Percentiles rank a stretch among this genome's conserved stretches.
Evolutionary conservation across 2,329 filamentous ascomycete genomes (phyloP).

Genomic region (Exserohilum turcica): DNA sequence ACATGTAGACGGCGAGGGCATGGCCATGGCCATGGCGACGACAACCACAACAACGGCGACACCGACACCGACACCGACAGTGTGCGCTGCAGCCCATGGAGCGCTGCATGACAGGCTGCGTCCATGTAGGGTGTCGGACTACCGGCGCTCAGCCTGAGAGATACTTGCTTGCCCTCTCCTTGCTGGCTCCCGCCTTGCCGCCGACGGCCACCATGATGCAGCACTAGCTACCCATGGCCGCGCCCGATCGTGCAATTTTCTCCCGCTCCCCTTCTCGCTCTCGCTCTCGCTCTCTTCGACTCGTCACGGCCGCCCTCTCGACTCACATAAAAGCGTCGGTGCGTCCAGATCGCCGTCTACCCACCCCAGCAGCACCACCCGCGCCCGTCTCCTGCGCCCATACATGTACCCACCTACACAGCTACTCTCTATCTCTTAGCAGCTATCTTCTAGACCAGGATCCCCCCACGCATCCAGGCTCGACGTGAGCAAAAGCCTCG

Average conservation of each 20-base stretch:
- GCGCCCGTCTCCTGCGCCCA: conserved; percentile 6
- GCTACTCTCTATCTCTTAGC: background rate
- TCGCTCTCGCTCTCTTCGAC: conserved; percentile 34
- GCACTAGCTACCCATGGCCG: conserved; percentile 21
- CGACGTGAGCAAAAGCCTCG: conserved; percentile 19
- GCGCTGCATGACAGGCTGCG: conserved; percentile 18
- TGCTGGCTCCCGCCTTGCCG: conserved; percentile 17
- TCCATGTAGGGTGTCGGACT: too few species aligned
- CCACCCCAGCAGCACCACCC: conserved; percentile 6
- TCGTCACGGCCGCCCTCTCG: conserved; percentile 28
- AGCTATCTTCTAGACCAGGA: conserved; percentile 3
- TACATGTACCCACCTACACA: too few species aligned
- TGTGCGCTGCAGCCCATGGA: conserved; percentile 11
- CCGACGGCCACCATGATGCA: conserved; percentile 12
- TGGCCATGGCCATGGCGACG: too few species aligned
- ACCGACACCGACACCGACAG: too few species aligned
- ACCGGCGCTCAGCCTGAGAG: conserved; percentile 5
- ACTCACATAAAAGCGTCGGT: conserved; percentile 33
- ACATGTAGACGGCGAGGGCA: conserved; percentile 20
- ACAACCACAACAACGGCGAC: too few species aligned
- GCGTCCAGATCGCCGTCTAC: conserved; percentile 16
- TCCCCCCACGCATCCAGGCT: conserved; percentile 8
- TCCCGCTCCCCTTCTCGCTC: conserved; percentile 28
- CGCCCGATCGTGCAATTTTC: conserved; percentile 27
- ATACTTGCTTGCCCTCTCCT: too few species aligned